Percentiles rank a stretch among this genome's conserved stretches.
These are phyloP conservation scores for Microcera coccophila DNA, from an alignment of 2,329 filamentous ascomycete genomes.

Conservation along the genomic window DNA sequence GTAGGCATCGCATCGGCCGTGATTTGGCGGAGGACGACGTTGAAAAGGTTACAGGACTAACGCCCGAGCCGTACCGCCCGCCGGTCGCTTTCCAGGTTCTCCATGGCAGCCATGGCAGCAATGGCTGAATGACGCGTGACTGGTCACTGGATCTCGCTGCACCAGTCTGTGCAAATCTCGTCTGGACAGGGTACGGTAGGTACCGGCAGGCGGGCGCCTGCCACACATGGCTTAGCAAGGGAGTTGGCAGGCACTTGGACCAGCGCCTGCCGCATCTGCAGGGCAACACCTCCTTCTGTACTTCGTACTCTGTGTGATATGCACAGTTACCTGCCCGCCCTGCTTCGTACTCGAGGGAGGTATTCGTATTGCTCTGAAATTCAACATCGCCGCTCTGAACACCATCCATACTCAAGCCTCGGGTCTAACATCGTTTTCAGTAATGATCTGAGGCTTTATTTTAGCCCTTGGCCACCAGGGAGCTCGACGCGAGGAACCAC, in stretches of 20 bases:
- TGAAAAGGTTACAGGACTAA: not conserved
- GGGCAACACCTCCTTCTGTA: no score
- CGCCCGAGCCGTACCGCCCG: slow-evolving; percentile 20
- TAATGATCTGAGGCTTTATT: slow-evolving; percentile 28
- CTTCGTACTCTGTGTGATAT: no score
- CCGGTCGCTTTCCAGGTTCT: not conserved
- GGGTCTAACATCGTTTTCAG: slow-evolving; percentile 18
- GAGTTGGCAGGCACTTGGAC: slow-evolving; percentile 18
- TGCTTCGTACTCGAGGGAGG: no score
- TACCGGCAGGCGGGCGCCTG: slow-evolving; percentile 3
- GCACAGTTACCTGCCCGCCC: no score
- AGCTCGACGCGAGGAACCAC: no score
- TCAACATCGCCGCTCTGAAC: no score
- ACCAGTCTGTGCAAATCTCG: not conserved
- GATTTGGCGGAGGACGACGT: not conserved
- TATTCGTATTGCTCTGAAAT: no score
- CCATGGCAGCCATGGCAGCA: not conserved
- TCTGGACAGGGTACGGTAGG: not conserved
- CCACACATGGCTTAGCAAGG: slow-evolving; percentile 6
- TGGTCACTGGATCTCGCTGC: slow-evolving; percentile 9
- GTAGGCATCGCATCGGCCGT: no score
- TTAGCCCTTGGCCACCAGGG: no score
- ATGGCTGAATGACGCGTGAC: slow-evolving; percentile 9
- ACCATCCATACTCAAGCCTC: slow-evolving; percentile 7
- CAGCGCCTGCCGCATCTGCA: slow-evolving; percentile 6